Conservation (phyloP, 805 yeast genomes). For the Pichia insulana region DNA sequence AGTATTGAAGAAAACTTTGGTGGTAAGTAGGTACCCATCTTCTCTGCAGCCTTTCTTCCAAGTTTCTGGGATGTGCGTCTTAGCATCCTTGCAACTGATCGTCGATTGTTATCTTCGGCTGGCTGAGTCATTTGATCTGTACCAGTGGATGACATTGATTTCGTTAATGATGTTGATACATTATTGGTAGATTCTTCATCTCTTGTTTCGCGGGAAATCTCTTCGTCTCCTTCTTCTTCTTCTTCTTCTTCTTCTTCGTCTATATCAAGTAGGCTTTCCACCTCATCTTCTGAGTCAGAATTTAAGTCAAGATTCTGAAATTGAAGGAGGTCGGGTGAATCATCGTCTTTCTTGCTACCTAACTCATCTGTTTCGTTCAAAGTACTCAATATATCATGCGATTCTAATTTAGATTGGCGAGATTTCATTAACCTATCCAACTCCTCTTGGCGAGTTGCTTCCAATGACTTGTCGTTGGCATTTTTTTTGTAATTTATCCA, state of each 20-base stretch:
- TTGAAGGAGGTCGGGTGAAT: neutral
- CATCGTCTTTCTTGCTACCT: neutral
- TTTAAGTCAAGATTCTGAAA: slow-evolving; percentile 5
- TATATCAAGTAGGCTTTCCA: slow-evolving; percentile 14
- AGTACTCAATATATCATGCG: slow-evolving; percentile 1
- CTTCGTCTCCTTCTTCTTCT: slow-evolving; percentile 17
- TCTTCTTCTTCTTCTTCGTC: slow-evolving; percentile 17
- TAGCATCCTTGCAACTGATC: slow-evolving; percentile 67
- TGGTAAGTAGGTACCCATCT: slow-evolving; percentile 83
- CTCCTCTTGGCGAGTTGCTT: slow-evolving; percentile 10
- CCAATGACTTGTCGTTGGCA: slow-evolving; percentile 8
- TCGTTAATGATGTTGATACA: neutral
- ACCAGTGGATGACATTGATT: slow-evolving; percentile 22
- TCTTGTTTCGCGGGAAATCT: slow-evolving; percentile 23
- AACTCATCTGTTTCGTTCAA: neutral
- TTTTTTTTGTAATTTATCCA: slow-evolving; percentile 9
- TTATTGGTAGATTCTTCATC: slow-evolving; percentile 15
- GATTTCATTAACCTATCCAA: slow-evolving; percentile 9
- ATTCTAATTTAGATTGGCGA: slow-evolving; percentile 10
- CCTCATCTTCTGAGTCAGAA: slow-evolving; percentile 31
- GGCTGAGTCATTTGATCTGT: slow-evolving; percentile 42
- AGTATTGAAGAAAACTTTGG: slow-evolving; percentile 75
- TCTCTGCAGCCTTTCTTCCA: slow-evolving; percentile 77
- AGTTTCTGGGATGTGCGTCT: slow-evolving; percentile 70
- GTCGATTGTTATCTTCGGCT: slow-evolving; percentile 57